Evolutionary conservation across 2,329 filamentous ascomycete species (phyloP).

Genomic region (Xylariaceae sp.): DNA sequence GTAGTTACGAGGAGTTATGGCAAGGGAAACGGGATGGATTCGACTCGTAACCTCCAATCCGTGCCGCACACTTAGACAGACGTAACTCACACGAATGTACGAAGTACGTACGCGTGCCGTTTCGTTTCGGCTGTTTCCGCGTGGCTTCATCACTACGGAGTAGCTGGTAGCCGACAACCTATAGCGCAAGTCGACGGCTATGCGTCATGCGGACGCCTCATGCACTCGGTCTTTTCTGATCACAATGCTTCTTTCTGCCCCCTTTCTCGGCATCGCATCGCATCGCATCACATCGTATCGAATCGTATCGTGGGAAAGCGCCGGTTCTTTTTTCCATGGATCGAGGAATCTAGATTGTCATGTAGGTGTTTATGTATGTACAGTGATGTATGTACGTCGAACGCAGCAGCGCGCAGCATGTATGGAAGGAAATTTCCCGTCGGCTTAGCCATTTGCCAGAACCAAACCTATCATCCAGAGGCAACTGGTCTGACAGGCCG

Average conservation of each 20-base stretch:
- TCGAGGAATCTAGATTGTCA: not conserved
- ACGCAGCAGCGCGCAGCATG: no score
- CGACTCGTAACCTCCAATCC: no score
- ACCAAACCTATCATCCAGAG: not conserved
- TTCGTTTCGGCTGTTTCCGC: conserved; percentile 3
- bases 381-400: no score
- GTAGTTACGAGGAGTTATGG: not conserved
- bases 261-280: not conserved
- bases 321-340: not conserved
- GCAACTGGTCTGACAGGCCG: not conserved
- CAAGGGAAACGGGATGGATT: not conserved
- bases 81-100: no score
- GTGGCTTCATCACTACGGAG: conserved; percentile 8
- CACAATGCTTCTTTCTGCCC: not conserved
- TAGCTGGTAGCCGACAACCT: not conserved
- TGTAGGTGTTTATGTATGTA: not conserved
- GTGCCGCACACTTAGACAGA: no score
- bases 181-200: not conserved
- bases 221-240: not conserved
- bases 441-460: not conserved
- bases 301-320: no score
- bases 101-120: not conserved
- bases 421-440: no score
- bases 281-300: no score
- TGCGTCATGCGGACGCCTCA: not conserved